phyloP scores from a whole-genome alignment of 371 early-diverging fungal genomes.

The Cokeromyces recurvatus region DNA sequence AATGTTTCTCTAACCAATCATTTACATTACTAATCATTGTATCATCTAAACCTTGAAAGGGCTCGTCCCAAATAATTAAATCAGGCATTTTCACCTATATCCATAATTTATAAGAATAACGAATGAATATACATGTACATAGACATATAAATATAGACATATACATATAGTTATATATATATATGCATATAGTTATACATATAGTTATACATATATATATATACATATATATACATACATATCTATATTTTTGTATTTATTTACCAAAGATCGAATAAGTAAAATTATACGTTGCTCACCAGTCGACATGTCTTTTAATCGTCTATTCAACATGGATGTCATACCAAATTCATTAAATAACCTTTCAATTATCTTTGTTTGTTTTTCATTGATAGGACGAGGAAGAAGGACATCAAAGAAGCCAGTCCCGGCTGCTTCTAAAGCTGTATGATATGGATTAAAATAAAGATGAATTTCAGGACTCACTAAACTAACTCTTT shows the following conservation, averaged over 20 bases:
- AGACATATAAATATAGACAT: no score
- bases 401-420: conserved; percentile 45
- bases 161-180: no score
- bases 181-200: no score
- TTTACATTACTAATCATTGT: conserved; percentile 40
- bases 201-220: no score
- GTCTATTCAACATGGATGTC: conserved; percentile 17
- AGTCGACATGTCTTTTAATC: conserved; percentile 40
- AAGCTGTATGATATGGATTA: conserved; percentile 32
- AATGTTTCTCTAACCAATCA: conserved; percentile 44
- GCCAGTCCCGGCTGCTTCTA: conserved; percentile 43
- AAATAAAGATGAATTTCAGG: conserved; percentile 61
- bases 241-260: no score
- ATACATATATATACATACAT: no score
- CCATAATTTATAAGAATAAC: conserved; percentile 9
- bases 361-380: conserved; percentile 14
- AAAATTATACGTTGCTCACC: conserved; percentile 57
- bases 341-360: conserved; percentile 46
- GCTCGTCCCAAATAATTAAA: conserved; percentile 60
- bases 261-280: conserved; percentile 45
- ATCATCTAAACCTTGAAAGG: conserved; percentile 57
- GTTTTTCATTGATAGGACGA: conserved; percentile 16
- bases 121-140: background rate
- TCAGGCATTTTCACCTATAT: conserved; percentile 40
- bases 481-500: conserved; percentile 44